These are phyloP conservation scores for Salvia hispanica DNA, from an alignment of 257 asterid genomes.

Conservation along the genomic window DNA sequence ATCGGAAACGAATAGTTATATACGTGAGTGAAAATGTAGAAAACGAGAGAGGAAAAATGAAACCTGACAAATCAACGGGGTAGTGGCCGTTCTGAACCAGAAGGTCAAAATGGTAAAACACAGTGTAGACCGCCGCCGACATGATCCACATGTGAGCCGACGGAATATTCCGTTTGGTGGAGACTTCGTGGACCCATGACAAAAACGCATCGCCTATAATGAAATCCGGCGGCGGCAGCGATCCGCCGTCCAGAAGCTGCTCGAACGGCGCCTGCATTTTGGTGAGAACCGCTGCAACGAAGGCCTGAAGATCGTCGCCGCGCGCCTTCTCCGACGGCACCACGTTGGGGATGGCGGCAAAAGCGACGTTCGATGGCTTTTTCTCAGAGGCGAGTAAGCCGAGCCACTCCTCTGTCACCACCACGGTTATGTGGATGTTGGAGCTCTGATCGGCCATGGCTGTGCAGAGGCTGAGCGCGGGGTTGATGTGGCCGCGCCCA, in stretches of 20 bases:
- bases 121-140: constrained; percentile 51
- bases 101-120: constrained; percentile 43
- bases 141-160: constrained; percentile 51
- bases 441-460: constrained; percentile 30
- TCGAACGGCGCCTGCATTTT: constrained; percentile 58
- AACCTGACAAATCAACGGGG: constrained; percentile 41
- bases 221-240: constrained; percentile 31
- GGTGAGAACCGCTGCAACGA: constrained; percentile 34
- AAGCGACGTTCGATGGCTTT: constrained; percentile 32
- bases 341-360: constrained; percentile 47
- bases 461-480: constrained; percentile 45
- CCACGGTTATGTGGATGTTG: constrained; percentile 35
- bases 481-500: constrained; percentile 45
- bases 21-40: too few relatives aligned
- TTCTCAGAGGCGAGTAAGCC: constrained; percentile 31
- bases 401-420: constrained; percentile 44
- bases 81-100: constrained; percentile 46
- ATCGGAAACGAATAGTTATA: too few relatives aligned
- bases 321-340: constrained; percentile 61
- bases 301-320: constrained; percentile 40
- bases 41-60: background rate
- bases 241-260: constrained; percentile 38
- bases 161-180: constrained; percentile 49
- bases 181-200: constrained; percentile 42
- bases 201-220: constrained; percentile 45